Base-by-base conservation (phyloP, 163 green algal genomes). In the Scenedesmus sp. region DNA sequence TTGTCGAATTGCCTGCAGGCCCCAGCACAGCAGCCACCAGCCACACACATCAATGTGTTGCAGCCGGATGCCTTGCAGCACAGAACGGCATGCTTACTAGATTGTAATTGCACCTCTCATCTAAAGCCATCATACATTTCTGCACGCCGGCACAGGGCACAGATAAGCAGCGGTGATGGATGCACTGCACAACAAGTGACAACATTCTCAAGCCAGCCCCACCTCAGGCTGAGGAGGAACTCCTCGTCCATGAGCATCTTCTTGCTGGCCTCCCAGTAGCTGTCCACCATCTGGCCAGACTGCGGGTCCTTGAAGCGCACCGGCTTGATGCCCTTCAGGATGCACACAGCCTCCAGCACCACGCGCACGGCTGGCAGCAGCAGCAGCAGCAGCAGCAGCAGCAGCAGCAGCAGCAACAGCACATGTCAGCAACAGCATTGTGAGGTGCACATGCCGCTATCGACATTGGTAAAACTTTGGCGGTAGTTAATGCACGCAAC, bases 161-260 rank as follows among this genome's bases (percentile, higher is more conserved):
- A 34, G 52, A 18, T 7, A 82, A 67, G n/a, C n/a, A 79, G 12
- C 16, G 13, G 16, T 34, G 73, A 16, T 82, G 73, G 5, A 82
- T 55, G 1, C 66, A 76, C 16, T 18, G 2, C 16, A 4, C 20
- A 76, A n/a, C 66, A 76, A 46, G 62, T 70, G 62, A 82, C 6
- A 20, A 52, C 16, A 56, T 4, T 4, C 54, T 9, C 0, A 62
- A 85, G 8, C 7, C 76, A 85, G 77, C 94, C 18, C 7, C 76
- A 85, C 83, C 94, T 94, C n/a, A 97, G 94, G 60, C 90, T 94
- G 23, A 88, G 88, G 57, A 97, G 82, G 92, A 98, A 97, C 91
- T 97, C 94, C 57, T 94, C 92, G 62, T 97, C 96, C 89, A 95
- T 95, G 7, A 97, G 95, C 97, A 99, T 99, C 98, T 99, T 99